Conservation (phyloP, 257 asterid species). For the Nyctanthes arbortristis region DNA sequence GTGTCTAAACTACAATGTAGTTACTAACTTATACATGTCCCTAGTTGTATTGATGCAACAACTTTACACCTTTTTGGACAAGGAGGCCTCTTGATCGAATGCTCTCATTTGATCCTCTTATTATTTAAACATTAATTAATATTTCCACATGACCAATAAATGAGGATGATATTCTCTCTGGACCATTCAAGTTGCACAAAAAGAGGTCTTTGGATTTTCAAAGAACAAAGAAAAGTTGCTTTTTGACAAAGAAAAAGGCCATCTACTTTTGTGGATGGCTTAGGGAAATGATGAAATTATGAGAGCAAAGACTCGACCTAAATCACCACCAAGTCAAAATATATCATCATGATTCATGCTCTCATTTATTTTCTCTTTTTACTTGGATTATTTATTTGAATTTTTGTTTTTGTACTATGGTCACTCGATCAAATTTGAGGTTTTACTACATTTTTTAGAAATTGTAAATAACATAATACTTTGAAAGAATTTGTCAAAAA, state of each 20-base stretch:
- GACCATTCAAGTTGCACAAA: constrained; percentile 14
- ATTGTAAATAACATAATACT: no score
- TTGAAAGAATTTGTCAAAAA: no score
- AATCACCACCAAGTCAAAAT: neutral
- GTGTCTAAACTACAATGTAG: no score
- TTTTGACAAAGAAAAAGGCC: constrained; percentile 12
- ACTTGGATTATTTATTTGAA: neutral
- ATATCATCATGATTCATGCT: neutral
- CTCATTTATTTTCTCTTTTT: neutral
- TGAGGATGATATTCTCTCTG: neutral
- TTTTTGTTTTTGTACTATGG: neutral
- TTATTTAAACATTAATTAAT: neutral
- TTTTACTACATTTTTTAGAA: no score
- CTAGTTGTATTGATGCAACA: no score
- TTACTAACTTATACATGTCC: no score
- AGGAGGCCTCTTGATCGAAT: no score
- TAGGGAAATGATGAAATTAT: neutral
- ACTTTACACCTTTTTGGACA: no score
- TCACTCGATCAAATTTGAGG: no score
- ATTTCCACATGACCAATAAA: neutral
- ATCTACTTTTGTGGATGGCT: neutral
- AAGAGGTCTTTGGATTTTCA: constrained; percentile 19
- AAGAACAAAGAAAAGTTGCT: constrained; percentile 11
- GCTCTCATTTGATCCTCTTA: neutral
- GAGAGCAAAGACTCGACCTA: constrained; percentile 5